Conservation (phyloP, 306 rosid species). For the Luffa aegyptiaca region DNA sequence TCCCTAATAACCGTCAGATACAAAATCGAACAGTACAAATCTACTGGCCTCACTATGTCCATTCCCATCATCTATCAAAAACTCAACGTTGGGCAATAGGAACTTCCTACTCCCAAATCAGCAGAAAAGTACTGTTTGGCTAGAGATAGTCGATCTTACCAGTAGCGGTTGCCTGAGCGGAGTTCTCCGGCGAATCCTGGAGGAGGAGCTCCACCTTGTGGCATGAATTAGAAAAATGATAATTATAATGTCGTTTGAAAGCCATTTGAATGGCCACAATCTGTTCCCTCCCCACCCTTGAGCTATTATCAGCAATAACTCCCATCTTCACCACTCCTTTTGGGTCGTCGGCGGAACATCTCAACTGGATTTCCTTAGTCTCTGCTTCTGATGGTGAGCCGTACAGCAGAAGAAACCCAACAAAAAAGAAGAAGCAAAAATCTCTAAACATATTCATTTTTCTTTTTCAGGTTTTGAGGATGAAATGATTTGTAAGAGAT, state of each 20-base stretch:
- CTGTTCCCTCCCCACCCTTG: conserved; percentile 33
- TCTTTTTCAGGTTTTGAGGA: neutral
- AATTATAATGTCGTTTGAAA: neutral
- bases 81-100: too few species aligned
- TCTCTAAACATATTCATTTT: neutral
- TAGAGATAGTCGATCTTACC: conserved; percentile 16
- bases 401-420: neutral
- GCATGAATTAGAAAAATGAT: neutral
- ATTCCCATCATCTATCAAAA: too few species aligned
- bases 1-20: too few species aligned
- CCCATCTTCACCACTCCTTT: conserved; percentile 11
- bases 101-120: too few species aligned
- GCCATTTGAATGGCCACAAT: conserved; percentile 44
- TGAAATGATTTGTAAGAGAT: neutral
- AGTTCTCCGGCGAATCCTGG: conserved; percentile 8
- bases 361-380: neutral
- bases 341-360: neutral
- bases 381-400: neutral
- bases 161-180: conserved; percentile 4
- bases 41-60: too few species aligned
- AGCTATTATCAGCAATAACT: conserved; percentile 15
- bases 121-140: too few species aligned
- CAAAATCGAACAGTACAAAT: too few species aligned
- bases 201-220: conserved; percentile 15
- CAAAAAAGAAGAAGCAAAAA: neutral